These are phyloP conservation scores for Alternaria conjuncta DNA, from an alignment of 2,329 filamentous ascomycete species.

Conservation along the genomic window DNA sequence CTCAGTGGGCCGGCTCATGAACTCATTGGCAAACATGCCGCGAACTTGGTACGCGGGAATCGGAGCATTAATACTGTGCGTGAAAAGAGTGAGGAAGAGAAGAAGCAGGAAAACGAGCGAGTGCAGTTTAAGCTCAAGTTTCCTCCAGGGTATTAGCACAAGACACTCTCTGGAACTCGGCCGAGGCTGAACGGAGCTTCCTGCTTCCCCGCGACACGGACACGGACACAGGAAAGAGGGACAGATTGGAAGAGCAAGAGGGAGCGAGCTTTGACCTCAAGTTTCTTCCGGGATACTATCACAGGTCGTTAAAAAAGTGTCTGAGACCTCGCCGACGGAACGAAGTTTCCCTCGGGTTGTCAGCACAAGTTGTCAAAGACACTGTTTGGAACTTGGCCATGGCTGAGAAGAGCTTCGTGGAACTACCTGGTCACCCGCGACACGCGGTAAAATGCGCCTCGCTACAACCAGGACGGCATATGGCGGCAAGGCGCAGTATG, in stretches of 20 bases:
- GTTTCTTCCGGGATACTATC: not conserved
- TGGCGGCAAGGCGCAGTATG: conserved; percentile 8
- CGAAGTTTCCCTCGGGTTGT: conserved; percentile 41
- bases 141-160: conserved; percentile 41
- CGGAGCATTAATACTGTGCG: conserved; percentile 37
- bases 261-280: not conserved
- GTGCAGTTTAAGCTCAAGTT: conserved; percentile 38
- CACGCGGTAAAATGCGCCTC: conserved; percentile 7
- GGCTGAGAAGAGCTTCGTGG: not conserved
- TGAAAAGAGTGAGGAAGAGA: not conserved
- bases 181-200: conserved; percentile 4
- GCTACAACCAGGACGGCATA: not conserved
- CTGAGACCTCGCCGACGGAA: not conserved
- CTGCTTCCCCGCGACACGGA: not conserved
- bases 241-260: not conserved
- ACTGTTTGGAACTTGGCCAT: conserved; percentile 26
- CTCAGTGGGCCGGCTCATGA: conserved; percentile 43
- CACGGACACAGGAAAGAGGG: not conserved
- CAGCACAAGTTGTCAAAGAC: conserved; percentile 24
- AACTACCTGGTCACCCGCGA: not conserved
- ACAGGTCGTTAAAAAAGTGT: not conserved
- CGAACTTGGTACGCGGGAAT: conserved; percentile 40
- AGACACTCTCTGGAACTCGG: conserved; percentile 28
- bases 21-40: conserved; percentile 47
- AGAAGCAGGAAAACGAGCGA: conserved; percentile 12